Base-by-base conservation (phyloP, 352 stramenopile genomes). In the Pythium rhizo-oryzae region DNA sequence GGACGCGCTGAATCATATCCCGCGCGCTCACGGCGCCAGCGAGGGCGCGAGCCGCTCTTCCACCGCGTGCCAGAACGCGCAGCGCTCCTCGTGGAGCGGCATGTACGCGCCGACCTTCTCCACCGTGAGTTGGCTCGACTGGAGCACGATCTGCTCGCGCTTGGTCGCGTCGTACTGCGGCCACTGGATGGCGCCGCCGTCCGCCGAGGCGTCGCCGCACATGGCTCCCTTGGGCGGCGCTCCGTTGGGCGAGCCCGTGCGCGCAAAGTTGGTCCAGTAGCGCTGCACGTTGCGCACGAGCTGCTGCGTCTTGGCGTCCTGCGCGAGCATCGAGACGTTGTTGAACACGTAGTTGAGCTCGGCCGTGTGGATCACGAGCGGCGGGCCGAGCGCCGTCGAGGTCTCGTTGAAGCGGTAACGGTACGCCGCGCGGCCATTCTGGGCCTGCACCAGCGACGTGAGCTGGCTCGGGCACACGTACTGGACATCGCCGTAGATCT, bases 341-440 rank as follows among this genome's bases (percentile, higher is more conserved):
- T 59, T 64, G 43, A 69, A 69, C 19, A 69, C 53, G 23, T 58
- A 69, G 9, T n/a, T 1, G 13, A 69, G 23, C 18, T 69, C 62
- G 19, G 28, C 41, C n/a, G 52, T 58, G 53, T 69, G 62, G 41
- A 62, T 4, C 0, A n/a, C 24, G n/a, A 56, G 62, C 43, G 52
- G 41, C 1, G 12, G 23, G 4, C 62, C 62, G 21, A 33, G 3
- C 39, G 19, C 8, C 1, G 15, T 58, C 25, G 35, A 50, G 13
- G 62, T 69, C 52, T 69, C 16, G 44, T 62, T 62, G 43, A 69
- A 69, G 28, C 53, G 62, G 62, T 62, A 69, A 28, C 53, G 62
- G 52, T 50, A 69, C 16, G 53, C 47, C 19, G 12, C 0, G 28
- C 0, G 8, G 25, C 6, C 21, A 18, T 8, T 25, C 13, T 4